Base-by-base conservation (phyloP, 352 stramenopile species). In the Globisporangium recalcitrans region DNA sequence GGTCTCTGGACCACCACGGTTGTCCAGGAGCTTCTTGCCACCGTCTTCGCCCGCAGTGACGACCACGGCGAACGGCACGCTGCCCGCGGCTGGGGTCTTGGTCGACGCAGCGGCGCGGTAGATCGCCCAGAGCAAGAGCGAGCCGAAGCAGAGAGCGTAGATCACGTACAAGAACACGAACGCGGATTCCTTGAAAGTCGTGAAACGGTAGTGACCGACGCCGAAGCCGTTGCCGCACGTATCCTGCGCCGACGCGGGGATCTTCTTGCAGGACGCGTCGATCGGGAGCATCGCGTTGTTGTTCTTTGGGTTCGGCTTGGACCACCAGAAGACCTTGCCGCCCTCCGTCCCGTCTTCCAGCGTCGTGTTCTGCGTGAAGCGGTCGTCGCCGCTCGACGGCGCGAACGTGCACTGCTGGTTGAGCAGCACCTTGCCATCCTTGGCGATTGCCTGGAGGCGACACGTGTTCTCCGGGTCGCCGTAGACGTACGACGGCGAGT, bases 261-360 rank as follows among this genome's bases (percentile, higher is more conserved):
- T 71, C 0, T 32, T 22, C 2, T 4, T 62, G 68, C 78, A 90
- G 32, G 64, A 67, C 10, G 77, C 81, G 8, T 76, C 79, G 58
- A 85, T 68, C 4, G 81, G 81, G 62, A 88, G 68, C 68, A 77
- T 82, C 19, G 77, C 78, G 52, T 90, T 90, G 74, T 87, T 90
- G 69, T 90, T 90, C 57, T 70, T 68, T 31, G 77, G 70, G 54
- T 80, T 88, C 46, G 65, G 75, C 57, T 67, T 77, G 22, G 67
- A 83, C 47, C 69, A 75, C 78, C 70, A 87, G 70, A 72, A 90
- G 16, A 87, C 67, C n/a, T 48, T 73, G 31, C 59, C 72, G 47
- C 80, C 67, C 22, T 70, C 63, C 51, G 81, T 75, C 38, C 83
- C 74, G n/a, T 79, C 74, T 2, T 70, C 70, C 16, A 90, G 58